phyloP scores from a whole-genome alignment of 2,329 filamentous ascomycete species.

The Penicillium sp. region DNA sequence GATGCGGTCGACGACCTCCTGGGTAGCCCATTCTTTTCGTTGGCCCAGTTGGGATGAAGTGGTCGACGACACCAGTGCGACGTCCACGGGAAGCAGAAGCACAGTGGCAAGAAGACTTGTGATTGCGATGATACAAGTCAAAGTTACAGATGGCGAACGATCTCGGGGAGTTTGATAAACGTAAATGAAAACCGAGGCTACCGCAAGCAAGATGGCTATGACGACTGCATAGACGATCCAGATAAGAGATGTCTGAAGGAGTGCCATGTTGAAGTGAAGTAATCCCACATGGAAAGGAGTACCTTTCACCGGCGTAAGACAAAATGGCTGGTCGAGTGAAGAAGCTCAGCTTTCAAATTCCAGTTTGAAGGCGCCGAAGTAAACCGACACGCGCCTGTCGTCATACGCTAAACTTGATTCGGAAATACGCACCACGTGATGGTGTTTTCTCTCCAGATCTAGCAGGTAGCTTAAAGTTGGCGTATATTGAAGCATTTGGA shows the following conservation, averaged over 20 bases:
- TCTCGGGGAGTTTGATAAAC: conserved; percentile 90
- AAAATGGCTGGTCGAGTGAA: neutral
- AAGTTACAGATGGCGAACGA: conserved; percentile 78
- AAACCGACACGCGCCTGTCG: conserved; percentile 17
- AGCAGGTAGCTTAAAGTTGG: too few relatives aligned
- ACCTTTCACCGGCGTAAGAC: neutral
- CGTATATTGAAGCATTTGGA: neutral
- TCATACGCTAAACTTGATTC: conserved; percentile 21
- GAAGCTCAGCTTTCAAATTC: conserved; percentile 5
- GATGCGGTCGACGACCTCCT: conserved; percentile 76
- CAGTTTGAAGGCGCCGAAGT: conserved; percentile 1
- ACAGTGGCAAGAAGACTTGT: conserved; percentile 89
- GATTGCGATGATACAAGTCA: conserved; percentile 83
- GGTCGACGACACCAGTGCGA: conserved; percentile 91
- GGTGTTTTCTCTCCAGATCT: neutral
- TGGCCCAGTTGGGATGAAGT: conserved; percentile 73
- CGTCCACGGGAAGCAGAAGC: conserved; percentile 89
- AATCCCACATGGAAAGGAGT: conserved; percentile 17
- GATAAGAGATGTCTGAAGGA: conserved; percentile 87
- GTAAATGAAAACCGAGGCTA: conserved; percentile 84
- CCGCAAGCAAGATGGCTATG: conserved; percentile 73
- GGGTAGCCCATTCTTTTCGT: conserved; percentile 95
- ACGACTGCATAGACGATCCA: conserved; percentile 92
- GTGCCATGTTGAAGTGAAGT: conserved; percentile 54
- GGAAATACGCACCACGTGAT: conserved; percentile 17